phyloP scores from a whole-genome alignment of 2,329 filamentous ascomycete genomes.

The Niveomyces coronatus region DNA sequence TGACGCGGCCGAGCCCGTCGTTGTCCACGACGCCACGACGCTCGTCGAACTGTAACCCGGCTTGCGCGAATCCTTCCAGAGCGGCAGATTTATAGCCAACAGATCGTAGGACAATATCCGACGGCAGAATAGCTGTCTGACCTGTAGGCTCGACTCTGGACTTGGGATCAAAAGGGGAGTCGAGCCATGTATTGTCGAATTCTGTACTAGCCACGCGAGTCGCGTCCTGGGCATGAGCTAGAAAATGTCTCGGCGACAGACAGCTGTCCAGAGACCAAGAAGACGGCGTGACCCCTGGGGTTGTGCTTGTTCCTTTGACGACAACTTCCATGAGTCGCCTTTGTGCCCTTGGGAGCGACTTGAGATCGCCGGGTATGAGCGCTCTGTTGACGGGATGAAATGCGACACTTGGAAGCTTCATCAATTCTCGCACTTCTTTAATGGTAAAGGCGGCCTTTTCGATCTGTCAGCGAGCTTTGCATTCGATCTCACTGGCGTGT shows the following conservation, averaged over 20 bases:
- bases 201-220: slow-evolving; percentile 50
- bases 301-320: slow-evolving; percentile 56
- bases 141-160: slow-evolving; percentile 39
- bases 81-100: slow-evolving; percentile 85
- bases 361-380: slow-evolving; percentile 57
- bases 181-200: slow-evolving; percentile 54
- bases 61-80: slow-evolving; percentile 60
- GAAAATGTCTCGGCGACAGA: slow-evolving; percentile 64
- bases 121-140: slow-evolving; percentile 43
- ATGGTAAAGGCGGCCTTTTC: slow-evolving; percentile 80
- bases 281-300: slow-evolving; percentile 40
- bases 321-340: slow-evolving; percentile 74
- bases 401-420: slow-evolving; percentile 61
- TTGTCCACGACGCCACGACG: slow-evolving; percentile 69
- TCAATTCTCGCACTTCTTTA: slow-evolving; percentile 83
- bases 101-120: slow-evolving; percentile 76
- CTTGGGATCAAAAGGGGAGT: slow-evolving; percentile 42
- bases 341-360: slow-evolving; percentile 62
- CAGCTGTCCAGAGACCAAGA: slow-evolving; percentile 83
- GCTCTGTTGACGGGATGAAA: slow-evolving; percentile 59
- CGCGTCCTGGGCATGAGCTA: slow-evolving; percentile 34
- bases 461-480: neutral
- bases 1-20: slow-evolving; percentile 66
- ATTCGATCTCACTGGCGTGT: no score
- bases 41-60: slow-evolving; percentile 70